Percentiles rank a stretch among this genome's conserved stretches.
These are phyloP conservation scores for Populus nigra DNA, from an alignment of 345 rosid species.

Conservation along the genomic window DNA sequence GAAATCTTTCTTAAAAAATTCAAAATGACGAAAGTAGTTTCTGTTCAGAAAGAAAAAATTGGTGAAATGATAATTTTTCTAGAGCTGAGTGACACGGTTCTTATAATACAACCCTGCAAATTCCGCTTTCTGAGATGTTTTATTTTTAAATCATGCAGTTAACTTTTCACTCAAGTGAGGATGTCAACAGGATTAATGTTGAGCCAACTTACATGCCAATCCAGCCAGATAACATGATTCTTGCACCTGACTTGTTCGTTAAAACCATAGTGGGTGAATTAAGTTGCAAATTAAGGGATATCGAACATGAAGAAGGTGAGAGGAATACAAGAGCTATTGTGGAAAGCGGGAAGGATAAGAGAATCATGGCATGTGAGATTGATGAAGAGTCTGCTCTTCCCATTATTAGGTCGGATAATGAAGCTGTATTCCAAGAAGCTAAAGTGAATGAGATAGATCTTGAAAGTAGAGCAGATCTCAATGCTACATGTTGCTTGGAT, in stretches of 20 bases:
- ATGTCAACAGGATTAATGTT: constrained; percentile 14
- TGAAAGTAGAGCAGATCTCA: constrained; percentile 7
- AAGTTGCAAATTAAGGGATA: constrained; percentile 5
- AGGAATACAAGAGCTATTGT: constrained; percentile 1
- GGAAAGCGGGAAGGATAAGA: constrained; percentile 5
- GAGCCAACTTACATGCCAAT: constrained; percentile 4
- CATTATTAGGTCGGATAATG: constrained; percentile 12
- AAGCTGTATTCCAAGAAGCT: constrained; percentile 12
- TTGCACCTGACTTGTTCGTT: constrained; percentile 23
- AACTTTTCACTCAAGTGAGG: constrained; percentile 23
- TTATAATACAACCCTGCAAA: background rate
- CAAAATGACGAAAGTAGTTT: background rate
- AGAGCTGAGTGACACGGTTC: background rate
- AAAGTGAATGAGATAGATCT: constrained; percentile 18
- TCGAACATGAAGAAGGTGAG: constrained; percentile 16
- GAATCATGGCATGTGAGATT: constrained; percentile 22
- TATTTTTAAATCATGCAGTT: constrained; percentile 33
- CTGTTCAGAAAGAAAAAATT: background rate
- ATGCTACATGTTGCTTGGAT: constrained; percentile 15
- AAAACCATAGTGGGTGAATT: constrained; percentile 29
- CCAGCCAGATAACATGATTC: constrained; percentile 21
- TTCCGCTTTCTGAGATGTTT: background rate
- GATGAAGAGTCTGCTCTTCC: constrained; percentile 21
- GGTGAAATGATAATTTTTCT: background rate
- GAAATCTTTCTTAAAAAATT: background rate